Conservation (phyloP, 2,329 filamentous ascomycete species). For the Trichoderma atrobrunneum region DNA sequence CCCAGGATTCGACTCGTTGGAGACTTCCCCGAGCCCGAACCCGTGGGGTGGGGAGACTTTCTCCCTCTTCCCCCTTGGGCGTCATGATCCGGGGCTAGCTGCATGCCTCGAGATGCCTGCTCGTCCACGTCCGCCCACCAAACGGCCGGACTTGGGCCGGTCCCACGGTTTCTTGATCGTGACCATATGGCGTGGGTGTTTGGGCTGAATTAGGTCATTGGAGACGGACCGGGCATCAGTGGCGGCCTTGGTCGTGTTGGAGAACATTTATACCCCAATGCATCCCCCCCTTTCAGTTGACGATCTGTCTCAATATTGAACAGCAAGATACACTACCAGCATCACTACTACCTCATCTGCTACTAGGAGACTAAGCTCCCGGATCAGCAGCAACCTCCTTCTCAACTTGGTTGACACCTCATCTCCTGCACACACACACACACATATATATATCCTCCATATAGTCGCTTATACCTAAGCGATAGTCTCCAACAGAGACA, state of each 20-base stretch:
- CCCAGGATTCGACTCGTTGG: background rate
- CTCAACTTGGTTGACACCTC: background rate
- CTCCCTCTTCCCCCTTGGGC: background rate
- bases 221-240: background rate
- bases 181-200: slow-evolving; percentile 7
- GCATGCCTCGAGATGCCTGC: background rate
- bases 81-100: background rate
- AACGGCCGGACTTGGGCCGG: slow-evolving; percentile 15
- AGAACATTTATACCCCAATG: slow-evolving; percentile 14
- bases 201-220: slow-evolving; percentile 9
- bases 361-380: background rate
- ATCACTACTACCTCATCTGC: background rate
- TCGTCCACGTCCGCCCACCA: slow-evolving; percentile 3
- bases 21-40: slow-evolving; percentile 12
- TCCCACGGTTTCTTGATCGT: slow-evolving; percentile 10
- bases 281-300: background rate
- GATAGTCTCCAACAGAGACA: background rate
- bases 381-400: background rate
- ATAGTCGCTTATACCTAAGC: background rate
- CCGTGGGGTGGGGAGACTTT: slow-evolving; percentile 8
- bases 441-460: background rate
- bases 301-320: background rate
- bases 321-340: background rate
- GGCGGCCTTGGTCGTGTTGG: background rate
- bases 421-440: background rate